Conservation (phyloP, 1,284 basidiomycete genomes). For the Austropuccinia psidii region DNA sequence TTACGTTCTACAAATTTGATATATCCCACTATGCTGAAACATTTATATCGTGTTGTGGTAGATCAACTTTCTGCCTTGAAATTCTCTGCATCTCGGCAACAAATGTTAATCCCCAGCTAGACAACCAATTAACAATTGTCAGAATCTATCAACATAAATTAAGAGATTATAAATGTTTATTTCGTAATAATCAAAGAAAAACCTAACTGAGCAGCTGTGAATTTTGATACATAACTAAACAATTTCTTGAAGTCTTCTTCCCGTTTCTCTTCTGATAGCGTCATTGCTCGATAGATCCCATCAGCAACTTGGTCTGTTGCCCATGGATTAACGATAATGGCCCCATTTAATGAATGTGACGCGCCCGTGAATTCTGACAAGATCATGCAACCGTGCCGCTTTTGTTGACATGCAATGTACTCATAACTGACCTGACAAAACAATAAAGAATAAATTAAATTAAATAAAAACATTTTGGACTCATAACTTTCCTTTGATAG, state of each 20-base stretch:
- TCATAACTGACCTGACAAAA: constrained; percentile 87
- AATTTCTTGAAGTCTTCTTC: constrained; percentile 89
- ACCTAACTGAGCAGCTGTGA: constrained; percentile 22
- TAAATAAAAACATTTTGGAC: background rate
- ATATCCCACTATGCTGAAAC: too few relatives aligned
- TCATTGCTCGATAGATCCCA: constrained; percentile 87
- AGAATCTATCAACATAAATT: background rate
- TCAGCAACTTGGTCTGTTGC: constrained; percentile 78
- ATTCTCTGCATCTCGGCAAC: constrained; percentile 31
- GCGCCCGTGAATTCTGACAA: constrained; percentile 97
- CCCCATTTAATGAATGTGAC: constrained; percentile 87
- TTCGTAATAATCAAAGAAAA: background rate
- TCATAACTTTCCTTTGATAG: background rate
- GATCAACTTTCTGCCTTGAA: constrained; percentile 4
- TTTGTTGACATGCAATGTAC: constrained; percentile 91
- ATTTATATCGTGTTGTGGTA: too few relatives aligned
- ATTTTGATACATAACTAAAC: constrained; percentile 56
- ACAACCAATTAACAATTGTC: background rate
- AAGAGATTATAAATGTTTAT: background rate
- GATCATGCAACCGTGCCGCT: constrained; percentile 90
- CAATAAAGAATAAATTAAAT: background rate
- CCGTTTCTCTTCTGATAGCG: constrained; percentile 69
- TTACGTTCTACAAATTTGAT: too few relatives aligned
- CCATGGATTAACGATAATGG: constrained; percentile 82
- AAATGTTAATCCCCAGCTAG: constrained; percentile 30